Percentiles rank a stretch among this genome's conserved stretches.
Evolutionary conservation across 768 basidiomycete genomes (phyloP).

Genomic region (Kwoniella mangroviensis): DNA sequence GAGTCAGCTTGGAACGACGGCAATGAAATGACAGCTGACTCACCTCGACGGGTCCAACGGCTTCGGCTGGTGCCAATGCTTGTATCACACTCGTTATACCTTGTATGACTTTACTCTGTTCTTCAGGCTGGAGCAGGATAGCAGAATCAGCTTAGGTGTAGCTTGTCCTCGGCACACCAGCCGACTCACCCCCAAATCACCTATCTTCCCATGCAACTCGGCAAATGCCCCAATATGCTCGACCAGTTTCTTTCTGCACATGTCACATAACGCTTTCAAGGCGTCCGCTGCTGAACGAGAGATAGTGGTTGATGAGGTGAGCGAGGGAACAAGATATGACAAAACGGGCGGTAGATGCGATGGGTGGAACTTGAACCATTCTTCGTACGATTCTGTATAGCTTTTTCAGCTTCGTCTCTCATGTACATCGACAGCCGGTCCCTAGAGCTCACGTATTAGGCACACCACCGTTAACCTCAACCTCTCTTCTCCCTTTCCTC

Average conservation of each 20-base stretch:
- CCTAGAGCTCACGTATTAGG: conserved; percentile 67
- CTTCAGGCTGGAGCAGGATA: conserved; percentile 56
- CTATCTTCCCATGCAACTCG: conserved; percentile 76
- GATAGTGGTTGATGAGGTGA: conserved; percentile 46
- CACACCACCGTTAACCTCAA: conserved; percentile 74
- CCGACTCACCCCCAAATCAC: conserved; percentile 70
- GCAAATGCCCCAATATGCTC: conserved; percentile 84
- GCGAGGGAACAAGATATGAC: conserved; percentile 67
- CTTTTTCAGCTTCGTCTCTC: neutral
- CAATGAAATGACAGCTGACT: conserved; percentile 24
- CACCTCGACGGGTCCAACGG: conserved; percentile 77
- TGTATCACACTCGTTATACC: conserved; percentile 93
- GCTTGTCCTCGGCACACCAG: neutral
- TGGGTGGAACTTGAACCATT: conserved; percentile 58
- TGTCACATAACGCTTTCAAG: conserved; percentile 83
- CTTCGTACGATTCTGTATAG: conserved; percentile 55
- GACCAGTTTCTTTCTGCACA: conserved; percentile 81
- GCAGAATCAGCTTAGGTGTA: conserved; percentile 16
- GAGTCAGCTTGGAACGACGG: neutral
- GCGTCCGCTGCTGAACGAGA: conserved; percentile 72
- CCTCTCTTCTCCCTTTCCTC: conserved; percentile 60
- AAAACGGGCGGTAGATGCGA: conserved; percentile 72
- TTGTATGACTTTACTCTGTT: conserved; percentile 87
- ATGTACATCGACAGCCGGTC: conserved; percentile 41
- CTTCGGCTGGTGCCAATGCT: conserved; percentile 77